Evolutionary conservation across 1,284 basidiomycete species (phyloP), one percentile per base, ranked within the genome.

Genomic region (Chondrostereum purpureum): DNA sequence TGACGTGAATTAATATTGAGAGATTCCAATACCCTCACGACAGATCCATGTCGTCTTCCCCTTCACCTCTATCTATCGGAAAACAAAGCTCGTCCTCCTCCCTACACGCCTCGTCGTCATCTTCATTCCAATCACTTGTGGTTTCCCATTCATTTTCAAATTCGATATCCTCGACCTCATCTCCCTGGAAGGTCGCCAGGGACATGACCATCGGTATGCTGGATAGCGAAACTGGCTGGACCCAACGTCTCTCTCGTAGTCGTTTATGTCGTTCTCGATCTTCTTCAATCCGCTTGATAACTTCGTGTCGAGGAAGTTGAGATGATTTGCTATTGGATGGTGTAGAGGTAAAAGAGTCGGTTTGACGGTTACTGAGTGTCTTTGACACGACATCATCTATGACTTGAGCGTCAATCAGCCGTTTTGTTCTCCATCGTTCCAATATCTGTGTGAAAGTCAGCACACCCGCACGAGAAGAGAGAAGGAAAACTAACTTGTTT

Each of bases 191-290:
- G 23, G 67, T 69, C 2, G 65, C 68, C n/a, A 78, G 60, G 14
- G 73, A 80, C 46, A 80, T 60, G 58, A 85, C 83, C 13, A 66
- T 61, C n/a, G 69, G 60, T 43, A 19, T 43, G 17, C 67, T 60
- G 3, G 66, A 58, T 57, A 77, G 72, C 45, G 78, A 70, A 35
- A 78, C 66, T 2, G 87, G 85, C 56, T 95, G 83, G 21, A 96
- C 92, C 93, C 94, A 97, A 41, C 92, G 80, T 16, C 90, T 80
- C 63, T 97, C 93, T 36, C 92, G 79, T 1, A 97, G 73, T 2
- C 93, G 80, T 64, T 97, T 96, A 59, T 97, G 93, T 53, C 94
- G 77, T 60, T 97, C 93, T 2, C 93, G 75, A 62, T 97, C 94
- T 57, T 95, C 93, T 61, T 97, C 93, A 50, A 97, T 95, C 3